phyloP scores from a whole-genome alignment of 345 rosid genomes.

The Populus tremula region DNA sequence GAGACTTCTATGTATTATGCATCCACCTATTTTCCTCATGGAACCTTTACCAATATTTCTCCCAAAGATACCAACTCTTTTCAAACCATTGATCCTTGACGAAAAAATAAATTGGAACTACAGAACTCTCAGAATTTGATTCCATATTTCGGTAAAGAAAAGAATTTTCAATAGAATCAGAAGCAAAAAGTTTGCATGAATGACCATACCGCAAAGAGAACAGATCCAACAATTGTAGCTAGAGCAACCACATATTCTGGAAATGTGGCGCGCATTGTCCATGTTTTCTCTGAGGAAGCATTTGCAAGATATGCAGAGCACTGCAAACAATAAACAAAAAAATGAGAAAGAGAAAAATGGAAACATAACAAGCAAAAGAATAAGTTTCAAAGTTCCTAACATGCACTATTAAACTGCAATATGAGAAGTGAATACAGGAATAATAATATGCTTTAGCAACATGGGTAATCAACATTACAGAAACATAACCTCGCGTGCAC shows the following conservation, averaged over 20 bases:
- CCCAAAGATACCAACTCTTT: not conserved
- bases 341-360: constrained; percentile 9
- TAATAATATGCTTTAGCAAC: not conserved
- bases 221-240: constrained; percentile 93
- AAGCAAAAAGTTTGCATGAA: constrained; percentile 12
- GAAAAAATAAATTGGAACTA: not conserved
- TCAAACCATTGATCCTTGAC: constrained; percentile 1
- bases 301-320: constrained; percentile 73
- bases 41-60: not conserved
- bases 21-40: not conserved
- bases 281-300: constrained; percentile 81
- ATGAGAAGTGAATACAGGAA: not conserved
- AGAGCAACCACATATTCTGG: constrained; percentile 99
- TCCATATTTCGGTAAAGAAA: not conserved
- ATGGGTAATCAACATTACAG: not conserved
- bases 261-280: constrained; percentile 92
- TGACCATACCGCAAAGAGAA: constrained; percentile 75
- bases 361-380: not conserved
- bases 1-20: not conserved
- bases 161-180: not conserved
- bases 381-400: constrained; percentile 10
- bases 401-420: not conserved
- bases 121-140: not conserved
- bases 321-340: constrained; percentile 33
- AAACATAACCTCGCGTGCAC: constrained; percentile 55